Conservation (phyloP, 2,329 filamentous ascomycete species). For the Fusarium globosum region DNA sequence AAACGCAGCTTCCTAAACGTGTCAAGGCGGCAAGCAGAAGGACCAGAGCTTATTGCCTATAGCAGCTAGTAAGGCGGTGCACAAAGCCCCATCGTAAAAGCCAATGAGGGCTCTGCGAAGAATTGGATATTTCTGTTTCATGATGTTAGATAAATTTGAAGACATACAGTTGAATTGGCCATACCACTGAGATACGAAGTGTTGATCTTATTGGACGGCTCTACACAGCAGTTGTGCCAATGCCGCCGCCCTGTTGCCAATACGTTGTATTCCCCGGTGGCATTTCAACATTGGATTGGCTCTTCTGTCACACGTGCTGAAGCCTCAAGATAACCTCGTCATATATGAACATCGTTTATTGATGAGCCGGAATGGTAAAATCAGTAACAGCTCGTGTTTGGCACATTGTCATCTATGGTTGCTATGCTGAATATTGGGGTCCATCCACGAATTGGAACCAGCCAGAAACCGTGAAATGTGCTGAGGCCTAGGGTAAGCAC, state of each 20-base stretch:
- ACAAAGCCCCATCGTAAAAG: slow-evolving; percentile 18
- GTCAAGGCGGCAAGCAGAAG: slow-evolving; percentile 29
- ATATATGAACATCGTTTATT: neutral
- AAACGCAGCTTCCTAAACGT: slow-evolving; percentile 44
- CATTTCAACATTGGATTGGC: neutral
- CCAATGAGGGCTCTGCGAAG: slow-evolving; percentile 8
- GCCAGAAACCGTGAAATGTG: neutral
- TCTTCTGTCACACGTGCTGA: neutral
- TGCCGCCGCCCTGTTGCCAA: neutral
- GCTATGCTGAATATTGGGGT: neutral
- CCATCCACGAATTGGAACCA: neutral
- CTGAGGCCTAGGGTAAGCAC: neutral
- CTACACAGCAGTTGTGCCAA: neutral
- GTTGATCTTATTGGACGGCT: neutral
- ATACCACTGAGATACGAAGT: neutral
- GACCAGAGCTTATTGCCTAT: slow-evolving; percentile 25
- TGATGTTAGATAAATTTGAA: neutral
- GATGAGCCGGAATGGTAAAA: neutral
- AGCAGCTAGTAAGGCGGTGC: slow-evolving; percentile 25
- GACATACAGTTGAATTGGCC: neutral
- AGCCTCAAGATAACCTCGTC: neutral
- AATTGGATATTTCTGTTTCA: neutral
- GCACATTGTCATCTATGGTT: neutral
- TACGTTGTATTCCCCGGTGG: neutral
- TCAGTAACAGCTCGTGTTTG: neutral